phyloP scores from a whole-genome alignment of 2,329 filamentous ascomycete genomes.

The Diplodia intermedia region DNA sequence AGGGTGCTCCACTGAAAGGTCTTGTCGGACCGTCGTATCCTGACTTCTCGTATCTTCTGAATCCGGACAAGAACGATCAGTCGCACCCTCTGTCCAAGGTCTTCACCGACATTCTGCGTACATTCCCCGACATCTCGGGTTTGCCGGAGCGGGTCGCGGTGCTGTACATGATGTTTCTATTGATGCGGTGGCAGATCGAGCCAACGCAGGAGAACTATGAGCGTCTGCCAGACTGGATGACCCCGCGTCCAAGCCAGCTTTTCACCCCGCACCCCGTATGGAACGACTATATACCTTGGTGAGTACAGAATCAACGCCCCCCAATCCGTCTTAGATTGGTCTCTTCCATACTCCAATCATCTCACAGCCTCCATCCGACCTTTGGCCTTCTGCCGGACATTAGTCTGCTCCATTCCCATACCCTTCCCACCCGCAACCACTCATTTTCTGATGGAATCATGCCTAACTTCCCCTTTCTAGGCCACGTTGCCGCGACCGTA shows the following conservation, averaged over 20 bases:
- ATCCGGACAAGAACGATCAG: slow-evolving; percentile 67
- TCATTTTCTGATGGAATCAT: not conserved
- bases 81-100: slow-evolving; percentile 83
- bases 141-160: slow-evolving; percentile 83
- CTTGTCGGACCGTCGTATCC: slow-evolving; percentile 81
- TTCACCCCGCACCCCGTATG: slow-evolving; percentile 75
- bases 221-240: slow-evolving; percentile 74
- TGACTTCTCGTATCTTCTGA: slow-evolving; percentile 77
- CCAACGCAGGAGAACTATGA: slow-evolving; percentile 82
- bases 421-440: not conserved
- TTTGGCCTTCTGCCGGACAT: not conserved
- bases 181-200: slow-evolving; percentile 82
- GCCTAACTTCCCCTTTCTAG: slow-evolving; percentile 39
- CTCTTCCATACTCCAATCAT: not conserved
- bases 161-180: slow-evolving; percentile 83
- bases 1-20: slow-evolving; percentile 69
- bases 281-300: slow-evolving; percentile 82
- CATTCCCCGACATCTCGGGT: slow-evolving; percentile 80
- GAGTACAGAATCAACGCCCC: slow-evolving; percentile 33
- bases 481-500: slow-evolving; percentile 74
- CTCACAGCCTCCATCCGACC: not conserved
- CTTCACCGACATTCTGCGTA: slow-evolving; percentile 82
- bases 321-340: not conserved
- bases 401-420: too few relatives aligned
- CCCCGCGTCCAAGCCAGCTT: slow-evolving; percentile 71